These are phyloP conservation scores for Grammothele lineata DNA, from an alignment of 768 basidiomycete genomes.

Conservation along the genomic window DNA sequence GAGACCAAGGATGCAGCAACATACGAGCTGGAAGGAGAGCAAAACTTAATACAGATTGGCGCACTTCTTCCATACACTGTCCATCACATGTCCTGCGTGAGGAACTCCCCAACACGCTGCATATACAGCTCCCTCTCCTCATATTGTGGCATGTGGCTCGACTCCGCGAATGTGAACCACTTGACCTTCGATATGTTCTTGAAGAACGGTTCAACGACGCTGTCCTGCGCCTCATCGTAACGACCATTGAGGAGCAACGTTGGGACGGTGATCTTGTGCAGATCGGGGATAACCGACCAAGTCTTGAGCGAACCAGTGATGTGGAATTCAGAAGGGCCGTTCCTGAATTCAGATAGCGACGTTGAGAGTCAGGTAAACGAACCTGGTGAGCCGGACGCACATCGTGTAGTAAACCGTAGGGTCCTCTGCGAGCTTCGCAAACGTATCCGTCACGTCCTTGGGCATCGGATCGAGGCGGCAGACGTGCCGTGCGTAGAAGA, in stretches of 20 bases:
- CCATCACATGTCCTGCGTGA: not conserved
- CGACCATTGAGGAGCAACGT: conserved; percentile 28
- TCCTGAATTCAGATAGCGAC: not conserved
- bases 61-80: too few relatives aligned
- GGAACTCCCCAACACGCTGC: conserved; percentile 21
- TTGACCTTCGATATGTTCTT: conserved; percentile 25
- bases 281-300: conserved; percentile 25
- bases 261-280: conserved; percentile 22
- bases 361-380: too few relatives aligned
- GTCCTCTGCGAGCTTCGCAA: conserved; percentile 26
- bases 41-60: too few relatives aligned
- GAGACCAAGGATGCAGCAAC: not conserved
- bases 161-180: conserved; percentile 28
- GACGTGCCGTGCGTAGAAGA: conserved; percentile 39
- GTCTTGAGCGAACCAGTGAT: conserved; percentile 13
- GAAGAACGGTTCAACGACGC: conserved; percentile 24
- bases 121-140: conserved; percentile 27
- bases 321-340: not conserved
- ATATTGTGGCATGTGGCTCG: conserved; percentile 26
- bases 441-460: conserved; percentile 28
- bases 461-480: conserved; percentile 47
- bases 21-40: too few relatives aligned
- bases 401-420: not conserved
- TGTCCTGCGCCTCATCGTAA: conserved; percentile 27
- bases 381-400: not conserved